phyloP scores from a whole-genome alignment of 176 grass and related monocot species.

The Sorghum bicolor region DNA sequence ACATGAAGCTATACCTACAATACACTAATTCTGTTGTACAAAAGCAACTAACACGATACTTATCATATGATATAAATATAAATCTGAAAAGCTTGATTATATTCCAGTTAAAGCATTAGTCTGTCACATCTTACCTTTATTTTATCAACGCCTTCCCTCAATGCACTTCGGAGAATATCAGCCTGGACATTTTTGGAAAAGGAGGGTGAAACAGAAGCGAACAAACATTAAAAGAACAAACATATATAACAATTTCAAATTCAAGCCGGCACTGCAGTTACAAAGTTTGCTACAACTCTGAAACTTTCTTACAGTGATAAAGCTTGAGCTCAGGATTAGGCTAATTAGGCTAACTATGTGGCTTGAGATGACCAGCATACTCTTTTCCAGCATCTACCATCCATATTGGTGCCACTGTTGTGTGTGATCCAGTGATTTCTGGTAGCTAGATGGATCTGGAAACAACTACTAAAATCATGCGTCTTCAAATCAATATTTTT shows the following conservation, averaged over 20 bases:
- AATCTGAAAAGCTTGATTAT: not conserved
- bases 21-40: not conserved
- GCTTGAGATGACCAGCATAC: not conserved
- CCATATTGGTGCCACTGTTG: not conserved
- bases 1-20: not conserved
- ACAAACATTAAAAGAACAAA: slow-evolving; percentile 6
- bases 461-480: not conserved
- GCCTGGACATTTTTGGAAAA: slow-evolving; percentile 39
- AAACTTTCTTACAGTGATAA: not conserved
- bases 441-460: not conserved
- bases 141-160: slow-evolving; percentile 58
- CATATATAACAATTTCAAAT: not conserved
- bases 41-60: slow-evolving; percentile 15
- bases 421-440: not conserved
- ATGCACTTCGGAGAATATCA: slow-evolving; percentile 44
- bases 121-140: slow-evolving; percentile 46
- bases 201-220: not conserved
- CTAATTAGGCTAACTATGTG: not conserved
- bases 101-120: slow-evolving; percentile 16
- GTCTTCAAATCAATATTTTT: not conserved
- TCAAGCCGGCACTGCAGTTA: not conserved
- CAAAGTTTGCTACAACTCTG: not conserved
- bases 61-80: slow-evolving; percentile 2
- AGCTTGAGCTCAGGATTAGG: not conserved
- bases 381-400: not conserved